Evolutionary conservation across 345 rosid species (phyloP).

Genomic region (Reutealis trisperma): DNA sequence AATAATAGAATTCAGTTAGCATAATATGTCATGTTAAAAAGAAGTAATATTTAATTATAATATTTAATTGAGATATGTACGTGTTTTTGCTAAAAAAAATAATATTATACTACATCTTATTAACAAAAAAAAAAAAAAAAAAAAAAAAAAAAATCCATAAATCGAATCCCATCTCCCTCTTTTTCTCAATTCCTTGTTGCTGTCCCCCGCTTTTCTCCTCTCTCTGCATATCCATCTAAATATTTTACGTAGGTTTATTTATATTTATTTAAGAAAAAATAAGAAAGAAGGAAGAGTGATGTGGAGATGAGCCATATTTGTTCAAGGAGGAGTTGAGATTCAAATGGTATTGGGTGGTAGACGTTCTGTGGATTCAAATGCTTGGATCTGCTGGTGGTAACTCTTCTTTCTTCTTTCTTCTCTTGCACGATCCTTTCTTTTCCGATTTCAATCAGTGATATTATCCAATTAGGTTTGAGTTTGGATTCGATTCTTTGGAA

Average conservation of each 20-base stretch:
- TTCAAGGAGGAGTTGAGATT: conserved; percentile 14
- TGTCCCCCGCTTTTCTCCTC: neutral
- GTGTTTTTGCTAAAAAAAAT: too few relatives aligned
- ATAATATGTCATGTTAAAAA: too few relatives aligned
- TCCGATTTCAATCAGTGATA: neutral
- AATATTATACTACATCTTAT: too few relatives aligned
- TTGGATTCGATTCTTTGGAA: neutral
- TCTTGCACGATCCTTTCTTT: conserved; percentile 1
- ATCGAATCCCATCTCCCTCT: conserved; percentile 13
- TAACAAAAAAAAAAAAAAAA: too few relatives aligned
- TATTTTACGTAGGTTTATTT: neutral
- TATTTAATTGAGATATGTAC: too few relatives aligned
- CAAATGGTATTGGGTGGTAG: conserved; percentile 34
- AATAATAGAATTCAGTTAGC: too few relatives aligned
- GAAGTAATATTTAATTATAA: too few relatives aligned
- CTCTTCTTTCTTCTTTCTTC: neutral
- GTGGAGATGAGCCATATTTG: conserved; percentile 13
- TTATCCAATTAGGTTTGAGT: neutral
- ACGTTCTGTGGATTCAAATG: conserved; percentile 24
- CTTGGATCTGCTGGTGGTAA: conserved; percentile 45
- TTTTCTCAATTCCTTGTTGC: conserved; percentile 15
- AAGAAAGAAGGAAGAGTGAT: neutral
- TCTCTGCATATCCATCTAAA: conserved; percentile 12
- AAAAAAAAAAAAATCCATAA: neutral
- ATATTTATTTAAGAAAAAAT: neutral